Conservation (phyloP, 129 eudicot genomes). For the Tagetes patula region DNA sequence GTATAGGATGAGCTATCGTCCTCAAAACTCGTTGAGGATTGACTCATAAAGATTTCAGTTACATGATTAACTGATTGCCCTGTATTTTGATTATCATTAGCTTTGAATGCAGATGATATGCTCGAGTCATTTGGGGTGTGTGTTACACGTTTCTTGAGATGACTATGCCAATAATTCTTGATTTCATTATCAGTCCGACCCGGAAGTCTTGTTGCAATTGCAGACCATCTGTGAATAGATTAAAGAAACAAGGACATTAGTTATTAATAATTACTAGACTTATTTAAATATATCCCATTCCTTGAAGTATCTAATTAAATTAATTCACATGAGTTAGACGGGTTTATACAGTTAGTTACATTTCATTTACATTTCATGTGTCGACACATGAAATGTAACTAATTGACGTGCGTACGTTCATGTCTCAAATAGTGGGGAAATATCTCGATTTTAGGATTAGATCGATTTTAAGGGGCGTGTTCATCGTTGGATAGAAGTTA, state of each 20-base stretch:
- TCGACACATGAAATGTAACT: too few relatives aligned
- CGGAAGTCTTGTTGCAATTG: constrained; percentile 44
- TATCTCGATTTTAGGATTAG: too few relatives aligned
- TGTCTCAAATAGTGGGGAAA: too few relatives aligned
- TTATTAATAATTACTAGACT: not conserved
- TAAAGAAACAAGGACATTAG: not conserved
- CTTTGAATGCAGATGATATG: not conserved
- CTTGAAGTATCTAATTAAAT: not conserved
- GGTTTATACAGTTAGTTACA: too few relatives aligned
- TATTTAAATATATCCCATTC: not conserved
- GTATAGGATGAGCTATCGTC: not conserved
- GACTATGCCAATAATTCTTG: constrained; percentile 45
- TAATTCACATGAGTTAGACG: not conserved
- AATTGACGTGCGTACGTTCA: too few relatives aligned
- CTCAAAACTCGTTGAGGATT: not conserved
- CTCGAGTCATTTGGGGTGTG: not conserved
- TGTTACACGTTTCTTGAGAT: constrained; percentile 32
- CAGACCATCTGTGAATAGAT: constrained; percentile 43
- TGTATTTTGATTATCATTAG: not conserved
- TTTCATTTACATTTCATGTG: too few relatives aligned
- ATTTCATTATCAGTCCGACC: constrained; percentile 53
- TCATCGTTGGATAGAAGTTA: too few relatives aligned
- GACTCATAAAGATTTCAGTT: not conserved
- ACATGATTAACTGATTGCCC: not conserved
- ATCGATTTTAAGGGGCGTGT: too few relatives aligned